Conservation (phyloP, 108 stramenopile species). For the Schizochytrium sp. region DNA sequence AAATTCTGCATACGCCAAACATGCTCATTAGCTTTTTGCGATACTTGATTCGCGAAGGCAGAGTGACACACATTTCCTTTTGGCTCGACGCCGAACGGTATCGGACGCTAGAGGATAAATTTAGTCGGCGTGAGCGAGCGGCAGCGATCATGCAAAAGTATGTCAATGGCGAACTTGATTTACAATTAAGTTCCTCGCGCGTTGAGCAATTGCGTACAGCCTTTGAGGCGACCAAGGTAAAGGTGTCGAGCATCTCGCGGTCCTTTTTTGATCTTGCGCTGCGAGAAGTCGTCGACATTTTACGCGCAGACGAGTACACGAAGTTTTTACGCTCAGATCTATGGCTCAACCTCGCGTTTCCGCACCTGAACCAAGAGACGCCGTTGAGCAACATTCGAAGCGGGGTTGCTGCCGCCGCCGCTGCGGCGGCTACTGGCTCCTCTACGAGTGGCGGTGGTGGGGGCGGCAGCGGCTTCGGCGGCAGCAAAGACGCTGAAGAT, state of each 20-base stretch:
- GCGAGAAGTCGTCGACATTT: background rate
- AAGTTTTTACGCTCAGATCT: background rate
- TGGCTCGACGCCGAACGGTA: conserved; percentile 5
- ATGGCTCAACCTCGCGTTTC: background rate
- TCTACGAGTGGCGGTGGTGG: too few species aligned
- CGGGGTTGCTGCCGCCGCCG: background rate
- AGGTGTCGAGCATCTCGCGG: background rate
- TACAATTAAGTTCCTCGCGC: background rate
- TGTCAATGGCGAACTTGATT: background rate
- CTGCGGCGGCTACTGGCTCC: too few species aligned
- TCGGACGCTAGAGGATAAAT: background rate
- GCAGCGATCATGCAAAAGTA: background rate
- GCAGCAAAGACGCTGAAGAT: too few species aligned
- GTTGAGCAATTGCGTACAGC: background rate
- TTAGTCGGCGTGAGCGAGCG: background rate
- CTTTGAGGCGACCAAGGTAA: background rate
- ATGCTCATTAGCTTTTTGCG: background rate
- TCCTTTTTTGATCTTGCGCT: background rate
- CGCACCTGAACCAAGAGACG: background rate
- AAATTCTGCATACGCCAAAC: background rate
- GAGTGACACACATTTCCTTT: background rate
- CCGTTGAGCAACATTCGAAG: background rate
- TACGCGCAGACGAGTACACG: background rate
- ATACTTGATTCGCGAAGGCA: background rate
- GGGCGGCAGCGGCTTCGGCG: too few species aligned